A percentile compares a stretch with the other conserved stretches of the same genome.
Conservation (phyloP, 2,329 filamentous ascomycete species). For the Ilyonectria sp. region DNA sequence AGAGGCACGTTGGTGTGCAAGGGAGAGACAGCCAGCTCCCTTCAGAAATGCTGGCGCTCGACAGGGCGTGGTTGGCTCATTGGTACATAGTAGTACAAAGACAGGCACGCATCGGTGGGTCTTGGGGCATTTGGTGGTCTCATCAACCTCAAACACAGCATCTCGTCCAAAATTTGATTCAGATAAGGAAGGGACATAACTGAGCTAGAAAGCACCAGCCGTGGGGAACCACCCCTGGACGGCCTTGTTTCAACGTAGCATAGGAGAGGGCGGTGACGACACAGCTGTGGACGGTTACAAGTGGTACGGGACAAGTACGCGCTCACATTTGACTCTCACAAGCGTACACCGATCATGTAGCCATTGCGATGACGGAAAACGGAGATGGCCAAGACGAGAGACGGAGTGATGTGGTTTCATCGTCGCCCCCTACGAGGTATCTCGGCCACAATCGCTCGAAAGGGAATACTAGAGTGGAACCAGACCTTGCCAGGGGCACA, state of each 20-base stretch:
- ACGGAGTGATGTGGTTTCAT: constrained; percentile 17
- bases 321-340: not conserved
- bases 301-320: not conserved
- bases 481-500: constrained; percentile 11
- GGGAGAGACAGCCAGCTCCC: not conserved
- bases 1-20: not conserved
- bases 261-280: not conserved
- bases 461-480: constrained; percentile 10
- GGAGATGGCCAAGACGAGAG: constrained; percentile 1
- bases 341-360: not conserved
- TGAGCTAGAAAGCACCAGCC: not conserved
- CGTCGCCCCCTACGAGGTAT: not conserved
- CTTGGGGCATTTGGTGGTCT: not conserved
- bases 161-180: constrained; percentile 26
- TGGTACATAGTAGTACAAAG: not conserved
- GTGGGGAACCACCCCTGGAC: constrained; percentile 20
- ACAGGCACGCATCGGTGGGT: constrained; percentile 7
- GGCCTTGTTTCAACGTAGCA: constrained; percentile 22
- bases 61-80: not conserved
- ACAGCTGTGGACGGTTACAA: too few relatives aligned
- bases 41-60: not conserved
- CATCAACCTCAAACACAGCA: constrained; percentile 14
- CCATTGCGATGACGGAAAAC: not conserved
- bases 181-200: constrained; percentile 17
- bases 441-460: constrained; percentile 20